Conservation (phyloP, 306 rosid species). For the Vigna angularis region DNA sequence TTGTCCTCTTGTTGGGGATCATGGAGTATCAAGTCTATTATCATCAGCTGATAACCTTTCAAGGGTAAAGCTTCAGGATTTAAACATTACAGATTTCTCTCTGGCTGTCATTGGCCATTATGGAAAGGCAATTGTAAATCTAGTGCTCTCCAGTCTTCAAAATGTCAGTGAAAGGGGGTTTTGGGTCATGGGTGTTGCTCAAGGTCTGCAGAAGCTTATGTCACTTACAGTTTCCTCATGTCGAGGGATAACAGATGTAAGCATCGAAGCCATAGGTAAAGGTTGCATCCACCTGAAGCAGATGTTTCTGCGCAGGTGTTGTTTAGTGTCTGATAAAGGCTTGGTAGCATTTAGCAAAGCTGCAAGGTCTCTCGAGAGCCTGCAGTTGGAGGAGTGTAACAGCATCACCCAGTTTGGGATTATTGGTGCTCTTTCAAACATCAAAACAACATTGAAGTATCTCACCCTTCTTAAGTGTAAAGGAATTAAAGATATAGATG, state of each 20-base stretch:
- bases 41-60: constrained; percentile 1
- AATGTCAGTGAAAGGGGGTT: constrained; percentile 72
- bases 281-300: constrained; percentile 70
- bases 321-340: constrained; percentile 43
- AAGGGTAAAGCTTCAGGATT: constrained; percentile 5
- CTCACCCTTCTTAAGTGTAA: constrained; percentile 6
- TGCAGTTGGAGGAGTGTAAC: constrained; percentile 27
- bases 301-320: constrained; percentile 71
- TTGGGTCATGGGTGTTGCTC: constrained; percentile 86
- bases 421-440: constrained; percentile 9
- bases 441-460: constrained; percentile 7
- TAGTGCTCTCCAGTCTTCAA: constrained; percentile 12
- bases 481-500: constrained; percentile 14
- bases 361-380: constrained; percentile 15
- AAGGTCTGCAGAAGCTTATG: constrained; percentile 57
- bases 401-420: constrained; percentile 22
- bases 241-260: constrained; percentile 69
- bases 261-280: constrained; percentile 80
- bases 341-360: constrained; percentile 19
- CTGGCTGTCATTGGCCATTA: constrained; percentile 23
- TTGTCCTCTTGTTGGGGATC: constrained; percentile 26
- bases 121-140: constrained; percentile 9
- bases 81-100: constrained; percentile 23
- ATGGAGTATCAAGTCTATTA: constrained; percentile 16
- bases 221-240: constrained; percentile 67